These are phyloP conservation scores for Silene uniflora DNA, from an alignment of 148 eudicot species.

Conservation along the genomic window DNA sequence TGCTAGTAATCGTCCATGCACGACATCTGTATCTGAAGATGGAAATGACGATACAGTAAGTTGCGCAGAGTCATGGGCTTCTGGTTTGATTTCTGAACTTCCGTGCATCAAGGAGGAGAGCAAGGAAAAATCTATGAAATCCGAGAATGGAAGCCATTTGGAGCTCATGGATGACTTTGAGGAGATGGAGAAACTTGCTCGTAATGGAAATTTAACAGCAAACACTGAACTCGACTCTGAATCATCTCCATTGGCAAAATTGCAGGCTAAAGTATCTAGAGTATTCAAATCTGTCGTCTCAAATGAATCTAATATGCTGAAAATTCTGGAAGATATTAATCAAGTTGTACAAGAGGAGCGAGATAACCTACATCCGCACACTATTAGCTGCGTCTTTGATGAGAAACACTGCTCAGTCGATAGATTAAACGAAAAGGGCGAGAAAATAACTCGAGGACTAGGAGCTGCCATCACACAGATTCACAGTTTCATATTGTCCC, in stretches of 20 bases:
- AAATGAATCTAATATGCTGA: conserved; percentile 48
- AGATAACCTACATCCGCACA: conserved; percentile 35
- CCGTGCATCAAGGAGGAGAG: conserved; percentile 50
- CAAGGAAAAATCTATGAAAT: conserved; percentile 44
- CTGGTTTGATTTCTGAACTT: conserved; percentile 51
- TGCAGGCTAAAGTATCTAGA: conserved; percentile 50
- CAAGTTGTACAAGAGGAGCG: conserved; percentile 45
- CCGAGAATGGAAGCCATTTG: conserved; percentile 56
- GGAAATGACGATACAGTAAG: conserved; percentile 75
- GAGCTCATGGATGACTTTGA: conserved; percentile 97
- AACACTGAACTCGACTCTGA: conserved; percentile 29
- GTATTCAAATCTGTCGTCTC: conserved; percentile 51
- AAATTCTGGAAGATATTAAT: conserved; percentile 52
- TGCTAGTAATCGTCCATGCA: too few relatives aligned
- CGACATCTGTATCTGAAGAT: conserved; percentile 50
- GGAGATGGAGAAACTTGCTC: conserved; percentile 95
- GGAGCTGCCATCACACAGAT: conserved; percentile 51
- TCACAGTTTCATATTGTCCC: conserved; percentile 47
- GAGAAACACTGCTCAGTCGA: conserved; percentile 38
- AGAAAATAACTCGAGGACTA: conserved; percentile 35
- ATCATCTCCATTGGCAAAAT: conserved; percentile 34
- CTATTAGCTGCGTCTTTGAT: conserved; percentile 31
- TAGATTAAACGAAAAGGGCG: conserved; percentile 18
- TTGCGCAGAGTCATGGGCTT: conserved; percentile 78
- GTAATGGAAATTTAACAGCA: conserved; percentile 13